Evolutionary conservation across 1,284 basidiomycete genomes (phyloP).

Genomic region (Trametes hirsuta): DNA sequence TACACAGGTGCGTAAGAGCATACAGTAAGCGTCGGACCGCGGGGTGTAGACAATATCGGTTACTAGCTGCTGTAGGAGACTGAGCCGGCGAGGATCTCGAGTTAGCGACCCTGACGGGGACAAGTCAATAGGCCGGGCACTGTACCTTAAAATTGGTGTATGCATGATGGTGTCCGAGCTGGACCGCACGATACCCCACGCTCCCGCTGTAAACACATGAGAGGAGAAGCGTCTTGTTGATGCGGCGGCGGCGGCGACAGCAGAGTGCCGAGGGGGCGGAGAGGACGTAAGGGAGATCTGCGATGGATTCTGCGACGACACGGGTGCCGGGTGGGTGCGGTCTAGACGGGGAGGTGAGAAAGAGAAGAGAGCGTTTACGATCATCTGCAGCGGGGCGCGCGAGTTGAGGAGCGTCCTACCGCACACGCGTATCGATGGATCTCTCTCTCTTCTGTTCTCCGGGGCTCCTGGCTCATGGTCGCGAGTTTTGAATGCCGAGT

Average conservation of each 20-base stretch:
- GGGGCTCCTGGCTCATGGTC: neutral
- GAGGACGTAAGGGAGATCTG: neutral
- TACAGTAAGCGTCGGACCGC: neutral
- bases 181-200: neutral
- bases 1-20: neutral
- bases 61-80: neutral
- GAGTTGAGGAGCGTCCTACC: neutral
- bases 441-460: neutral
- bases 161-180: neutral
- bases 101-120: too few relatives aligned
- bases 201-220: neutral
- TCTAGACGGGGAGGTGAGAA: neutral
- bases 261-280: too few relatives aligned
- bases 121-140: too few relatives aligned
- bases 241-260: too few relatives aligned
- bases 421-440: neutral
- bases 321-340: neutral
- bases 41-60: neutral
- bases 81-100: too few relatives aligned
- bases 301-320: slow-evolving; percentile 10
- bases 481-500: neutral
- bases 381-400: neutral
- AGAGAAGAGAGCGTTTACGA: neutral
- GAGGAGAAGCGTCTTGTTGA: too few relatives aligned
- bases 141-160: neutral